Conservation (phyloP, 2,329 filamentous ascomycete genomes). For the Pseudopithomyces maydicus region DNA sequence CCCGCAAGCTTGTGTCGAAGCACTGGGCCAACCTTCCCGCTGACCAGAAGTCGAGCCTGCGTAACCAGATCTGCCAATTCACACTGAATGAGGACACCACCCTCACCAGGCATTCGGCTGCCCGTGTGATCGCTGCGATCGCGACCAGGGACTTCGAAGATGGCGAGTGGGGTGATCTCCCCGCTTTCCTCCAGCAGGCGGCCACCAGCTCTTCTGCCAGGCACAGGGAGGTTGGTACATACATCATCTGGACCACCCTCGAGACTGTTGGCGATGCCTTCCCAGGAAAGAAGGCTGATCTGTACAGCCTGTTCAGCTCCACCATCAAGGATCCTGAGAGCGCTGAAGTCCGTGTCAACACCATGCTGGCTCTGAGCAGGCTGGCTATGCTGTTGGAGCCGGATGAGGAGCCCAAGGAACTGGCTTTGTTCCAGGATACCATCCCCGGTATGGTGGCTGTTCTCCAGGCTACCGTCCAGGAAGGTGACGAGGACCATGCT, state of each 20-base stretch:
- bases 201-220: constrained; percentile 74
- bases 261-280: constrained; percentile 88
- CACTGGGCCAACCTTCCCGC: constrained; percentile 80
- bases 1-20: constrained; percentile 78
- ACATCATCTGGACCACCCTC: constrained; percentile 89
- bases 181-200: constrained; percentile 78
- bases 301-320: constrained; percentile 82
- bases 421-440: constrained; percentile 77
- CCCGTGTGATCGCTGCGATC: constrained; percentile 85
- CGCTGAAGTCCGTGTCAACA: constrained; percentile 91
- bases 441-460: constrained; percentile 89
- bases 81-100: constrained; percentile 79
- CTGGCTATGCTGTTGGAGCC: constrained; percentile 86
- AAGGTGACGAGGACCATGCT: constrained; percentile 82
- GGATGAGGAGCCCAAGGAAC: constrained; percentile 77
- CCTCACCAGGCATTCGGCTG: constrained; percentile 81
- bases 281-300: constrained; percentile 75
- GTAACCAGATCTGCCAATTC: constrained; percentile 81
- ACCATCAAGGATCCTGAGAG: constrained; percentile 92
- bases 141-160: constrained; percentile 85
- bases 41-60: constrained; percentile 78
- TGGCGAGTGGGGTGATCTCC: constrained; percentile 82
- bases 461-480: constrained; percentile 80
- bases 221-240: constrained; percentile 88
- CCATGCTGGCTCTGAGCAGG: constrained; percentile 86